Conservation (phyloP, 176 grass and related monocot species). For the Olyra latifolia region DNA sequence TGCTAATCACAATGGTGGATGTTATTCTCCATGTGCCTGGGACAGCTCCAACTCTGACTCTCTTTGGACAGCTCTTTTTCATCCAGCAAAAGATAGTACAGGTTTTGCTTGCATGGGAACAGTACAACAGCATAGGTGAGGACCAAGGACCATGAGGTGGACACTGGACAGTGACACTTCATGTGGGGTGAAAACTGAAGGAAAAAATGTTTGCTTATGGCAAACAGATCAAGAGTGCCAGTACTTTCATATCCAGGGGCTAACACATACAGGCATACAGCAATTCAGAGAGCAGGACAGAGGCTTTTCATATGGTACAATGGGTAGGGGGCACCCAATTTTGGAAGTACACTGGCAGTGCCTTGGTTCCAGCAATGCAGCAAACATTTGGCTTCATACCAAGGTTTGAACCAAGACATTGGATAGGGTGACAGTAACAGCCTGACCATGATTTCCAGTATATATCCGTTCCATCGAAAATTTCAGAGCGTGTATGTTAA, state of each 20-base stretch:
- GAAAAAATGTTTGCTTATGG: not conserved
- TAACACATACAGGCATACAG: not conserved
- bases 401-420: not conserved
- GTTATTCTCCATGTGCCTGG: constrained; percentile 25
- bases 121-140: constrained; percentile 6
- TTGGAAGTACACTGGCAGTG: not conserved
- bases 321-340: not conserved
- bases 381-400: not conserved
- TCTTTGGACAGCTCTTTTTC: not conserved
- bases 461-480: not conserved
- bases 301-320: constrained; percentile 2
- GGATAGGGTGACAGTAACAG: not conserved
- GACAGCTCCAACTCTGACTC: constrained; percentile 25
- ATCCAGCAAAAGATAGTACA: not conserved
- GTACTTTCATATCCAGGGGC: not conserved
- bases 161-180: constrained; percentile 28
- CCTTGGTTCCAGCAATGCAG: constrained; percentile 3
- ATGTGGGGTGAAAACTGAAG: not conserved
- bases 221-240: not conserved
- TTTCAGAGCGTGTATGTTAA: not conserved
- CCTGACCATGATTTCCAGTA: not conserved
- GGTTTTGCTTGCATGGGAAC: constrained; percentile 18
- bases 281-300: not conserved
- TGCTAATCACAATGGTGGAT: not conserved
- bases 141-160: constrained; percentile 8